These are phyloP conservation scores for Phytopythium chamaehyphon DNA, from an alignment of 352 stramenopile species.

Conservation along the genomic window DNA sequence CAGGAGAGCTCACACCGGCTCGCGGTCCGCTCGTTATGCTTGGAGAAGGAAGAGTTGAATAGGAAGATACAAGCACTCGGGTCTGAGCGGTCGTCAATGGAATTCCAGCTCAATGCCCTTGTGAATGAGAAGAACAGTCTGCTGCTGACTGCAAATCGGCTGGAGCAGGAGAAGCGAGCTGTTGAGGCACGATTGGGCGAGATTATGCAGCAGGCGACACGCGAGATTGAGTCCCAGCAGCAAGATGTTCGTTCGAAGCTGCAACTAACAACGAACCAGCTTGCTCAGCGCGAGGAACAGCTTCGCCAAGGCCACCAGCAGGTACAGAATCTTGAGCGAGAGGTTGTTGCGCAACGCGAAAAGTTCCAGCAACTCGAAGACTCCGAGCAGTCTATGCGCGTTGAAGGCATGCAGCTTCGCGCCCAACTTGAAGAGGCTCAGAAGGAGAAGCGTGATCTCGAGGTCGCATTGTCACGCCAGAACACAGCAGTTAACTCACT, in stretches of 20 bases:
- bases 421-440: conserved; percentile 27
- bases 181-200: conserved; percentile 49
- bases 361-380: conserved; percentile 30
- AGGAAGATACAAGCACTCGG: conserved; percentile 36
- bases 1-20: conserved; percentile 47
- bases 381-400: conserved; percentile 24
- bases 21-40: conserved; percentile 39
- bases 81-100: conserved; percentile 47
- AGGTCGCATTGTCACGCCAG: conserved; percentile 18
- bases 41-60: conserved; percentile 64
- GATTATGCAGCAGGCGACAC: conserved; percentile 41
- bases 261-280: conserved; percentile 29
- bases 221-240: conserved; percentile 44
- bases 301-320: conserved; percentile 42
- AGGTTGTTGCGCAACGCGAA: conserved; percentile 23
- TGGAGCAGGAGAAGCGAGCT: conserved; percentile 49
- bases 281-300: conserved; percentile 42
- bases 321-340: conserved; percentile 25
- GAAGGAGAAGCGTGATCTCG: conserved; percentile 34
- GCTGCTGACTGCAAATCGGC: conserved; percentile 23
- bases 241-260: conserved; percentile 35
- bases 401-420: conserved; percentile 28
- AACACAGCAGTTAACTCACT: conserved; percentile 11
- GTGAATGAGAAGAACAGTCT: conserved; percentile 29
- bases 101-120: conserved; percentile 38